Conservation (phyloP, 257 asterid species). For the Fraxinus quadrangulata region DNA sequence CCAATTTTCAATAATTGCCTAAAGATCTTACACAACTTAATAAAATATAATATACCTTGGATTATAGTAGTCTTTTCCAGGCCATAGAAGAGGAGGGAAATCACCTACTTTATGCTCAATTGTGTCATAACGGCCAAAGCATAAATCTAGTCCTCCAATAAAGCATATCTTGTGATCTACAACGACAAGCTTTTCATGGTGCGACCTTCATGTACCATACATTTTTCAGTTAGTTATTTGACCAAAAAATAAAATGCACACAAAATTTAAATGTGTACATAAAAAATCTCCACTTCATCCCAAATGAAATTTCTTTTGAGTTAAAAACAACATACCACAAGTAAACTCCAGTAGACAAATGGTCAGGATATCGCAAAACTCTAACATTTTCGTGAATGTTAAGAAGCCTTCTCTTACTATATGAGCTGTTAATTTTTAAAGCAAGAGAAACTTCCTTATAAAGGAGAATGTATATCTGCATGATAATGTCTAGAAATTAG, state of each 20-base stretch:
- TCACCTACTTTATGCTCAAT: conserved; percentile 76
- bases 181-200: conserved; percentile 93
- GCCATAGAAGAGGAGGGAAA: conserved; percentile 68
- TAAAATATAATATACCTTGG: conserved; percentile 60
- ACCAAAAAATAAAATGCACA: background rate
- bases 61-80: conserved; percentile 95
- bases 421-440: conserved; percentile 84
- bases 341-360: conserved; percentile 73
- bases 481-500: conserved; percentile 7
- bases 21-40: conserved; percentile 17
- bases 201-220: conserved; percentile 68
- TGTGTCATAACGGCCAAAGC: conserved; percentile 94
- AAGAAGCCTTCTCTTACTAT: conserved; percentile 75
- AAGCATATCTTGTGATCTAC: conserved; percentile 75
- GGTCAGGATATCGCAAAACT: conserved; percentile 86
- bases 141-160: conserved; percentile 90
- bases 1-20: conserved; percentile 14
- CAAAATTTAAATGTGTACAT: background rate
- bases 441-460: conserved; percentile 96
- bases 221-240: background rate
- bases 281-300: conserved; percentile 7
- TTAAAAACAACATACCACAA: conserved; percentile 63
- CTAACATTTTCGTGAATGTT: conserved; percentile 83
- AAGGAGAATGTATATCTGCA: conserved; percentile 92
- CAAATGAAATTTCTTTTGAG: background rate